Percentiles rank a stretch among this genome's conserved stretches.
These are phyloP conservation scores for Saraca asoca DNA, from an alignment of 331 rosid species.

Conservation along the genomic window DNA sequence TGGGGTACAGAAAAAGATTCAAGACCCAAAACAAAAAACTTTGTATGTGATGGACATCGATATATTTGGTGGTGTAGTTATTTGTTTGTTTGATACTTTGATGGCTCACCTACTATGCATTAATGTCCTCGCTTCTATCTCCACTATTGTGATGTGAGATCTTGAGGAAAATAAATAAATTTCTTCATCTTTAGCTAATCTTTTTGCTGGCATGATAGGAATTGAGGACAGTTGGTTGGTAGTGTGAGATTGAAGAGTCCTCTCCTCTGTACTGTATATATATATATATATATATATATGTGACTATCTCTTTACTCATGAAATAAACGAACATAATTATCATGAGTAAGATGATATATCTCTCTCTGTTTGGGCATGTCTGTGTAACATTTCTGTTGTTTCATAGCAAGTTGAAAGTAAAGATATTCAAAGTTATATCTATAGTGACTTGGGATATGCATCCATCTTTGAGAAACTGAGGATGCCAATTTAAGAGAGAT, in stretches of 20 bases:
- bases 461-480: no score
- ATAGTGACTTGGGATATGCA: no score
- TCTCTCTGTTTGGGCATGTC: background rate
- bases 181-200: background rate
- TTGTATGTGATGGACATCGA: conserved; percentile 27
- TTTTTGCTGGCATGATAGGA: conserved; percentile 10
- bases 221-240: conserved; percentile 19
- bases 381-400: background rate
- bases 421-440: background rate
- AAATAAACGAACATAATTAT: no score
- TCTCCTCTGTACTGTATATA: background rate
- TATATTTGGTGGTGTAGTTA: conserved; percentile 35
- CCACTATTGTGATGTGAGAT: conserved; percentile 21
- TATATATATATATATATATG: no score
- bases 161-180: conserved; percentile 25
- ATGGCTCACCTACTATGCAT: conserved; percentile 34
- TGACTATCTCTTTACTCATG: no score
- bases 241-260: conserved; percentile 17
- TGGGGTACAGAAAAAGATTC: conserved; percentile 24
- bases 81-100: conserved; percentile 13
- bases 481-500: no score
- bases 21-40: conserved; percentile 17
- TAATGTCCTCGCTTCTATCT: conserved; percentile 23
- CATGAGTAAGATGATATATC: no score
- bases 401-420: background rate